phyloP scores from a whole-genome alignment of 345 rosid species.

The Hypericum androsaemum region DNA sequence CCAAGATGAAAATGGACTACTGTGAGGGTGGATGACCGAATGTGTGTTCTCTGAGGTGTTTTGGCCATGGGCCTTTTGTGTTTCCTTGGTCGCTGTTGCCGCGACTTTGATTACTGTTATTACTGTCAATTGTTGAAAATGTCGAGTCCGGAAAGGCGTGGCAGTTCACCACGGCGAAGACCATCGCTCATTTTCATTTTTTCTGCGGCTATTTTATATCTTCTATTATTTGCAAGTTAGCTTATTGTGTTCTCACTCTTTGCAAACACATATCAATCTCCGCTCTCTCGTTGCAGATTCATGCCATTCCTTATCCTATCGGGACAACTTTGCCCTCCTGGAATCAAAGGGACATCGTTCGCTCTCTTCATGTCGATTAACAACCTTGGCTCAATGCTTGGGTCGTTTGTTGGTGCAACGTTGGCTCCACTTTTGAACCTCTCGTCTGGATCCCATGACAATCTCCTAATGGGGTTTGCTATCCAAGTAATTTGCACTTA shows the following conservation, averaged over 20 bases:
- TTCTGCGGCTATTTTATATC: not conserved
- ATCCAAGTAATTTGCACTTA: constrained; percentile 76
- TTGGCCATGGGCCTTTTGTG: no score
- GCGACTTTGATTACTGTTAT: no score
- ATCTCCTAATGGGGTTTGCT: constrained; percentile 52
- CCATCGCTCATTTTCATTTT: not conserved
- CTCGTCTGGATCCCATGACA: constrained; percentile 73
- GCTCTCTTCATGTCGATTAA: constrained; percentile 95
- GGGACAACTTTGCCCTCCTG: constrained; percentile 93
- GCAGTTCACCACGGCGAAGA: no score
- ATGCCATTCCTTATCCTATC: constrained; percentile 97
- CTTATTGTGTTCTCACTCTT: not conserved
- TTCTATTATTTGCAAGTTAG: not conserved
- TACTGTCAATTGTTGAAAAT: no score
- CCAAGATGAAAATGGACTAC: no score
- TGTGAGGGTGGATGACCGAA: no score
- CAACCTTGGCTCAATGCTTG: constrained; percentile 77
- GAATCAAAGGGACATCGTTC: constrained; percentile 88
- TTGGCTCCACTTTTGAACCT: constrained; percentile 69
- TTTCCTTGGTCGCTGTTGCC: no score
- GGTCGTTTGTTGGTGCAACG: constrained; percentile 87
- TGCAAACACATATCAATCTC: no score
- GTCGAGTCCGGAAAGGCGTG: no score
- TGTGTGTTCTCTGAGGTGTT: no score
- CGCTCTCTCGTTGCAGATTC: constrained; percentile 37